phyloP scores from a whole-genome alignment of 495 filamentous ascomycete species.

The Neurospora cerealis region DNA sequence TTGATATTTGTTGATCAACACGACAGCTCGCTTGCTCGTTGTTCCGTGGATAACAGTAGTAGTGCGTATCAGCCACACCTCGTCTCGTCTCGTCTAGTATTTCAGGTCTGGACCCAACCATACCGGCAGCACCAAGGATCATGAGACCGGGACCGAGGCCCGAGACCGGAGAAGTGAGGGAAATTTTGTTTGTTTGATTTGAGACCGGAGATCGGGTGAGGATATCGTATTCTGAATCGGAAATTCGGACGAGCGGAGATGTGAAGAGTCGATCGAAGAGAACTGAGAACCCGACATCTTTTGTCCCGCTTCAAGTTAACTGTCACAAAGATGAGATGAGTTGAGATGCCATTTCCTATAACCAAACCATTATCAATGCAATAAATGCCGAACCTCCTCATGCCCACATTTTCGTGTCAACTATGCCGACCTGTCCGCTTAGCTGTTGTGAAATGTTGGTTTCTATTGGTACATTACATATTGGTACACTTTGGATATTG shows the following conservation, averaged over 20 bases:
- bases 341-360: neutral
- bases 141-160: neutral
- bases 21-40: neutral
- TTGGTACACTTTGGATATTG: constrained; percentile 17
- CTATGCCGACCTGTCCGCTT: neutral
- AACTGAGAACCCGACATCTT: neutral
- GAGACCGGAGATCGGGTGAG: neutral
- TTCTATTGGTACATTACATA: constrained; percentile 20
- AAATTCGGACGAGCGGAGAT: neutral
- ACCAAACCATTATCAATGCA: neutral
- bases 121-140: neutral
- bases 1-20: neutral
- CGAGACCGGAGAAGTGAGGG: neutral
- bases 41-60: neutral
- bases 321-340: neutral
- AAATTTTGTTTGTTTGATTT: neutral
- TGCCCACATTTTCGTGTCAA: neutral
- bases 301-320: neutral
- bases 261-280: neutral
- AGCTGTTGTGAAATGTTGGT: constrained; percentile 3
- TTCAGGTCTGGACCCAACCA: neutral
- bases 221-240: neutral
- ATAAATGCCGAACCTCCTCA: neutral
- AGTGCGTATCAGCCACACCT: neutral
- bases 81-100: neutral